These are phyloP conservation scores for Volvariella volvacea DNA, from an alignment of 1,284 basidiomycete genomes.

Conservation along the genomic window DNA sequence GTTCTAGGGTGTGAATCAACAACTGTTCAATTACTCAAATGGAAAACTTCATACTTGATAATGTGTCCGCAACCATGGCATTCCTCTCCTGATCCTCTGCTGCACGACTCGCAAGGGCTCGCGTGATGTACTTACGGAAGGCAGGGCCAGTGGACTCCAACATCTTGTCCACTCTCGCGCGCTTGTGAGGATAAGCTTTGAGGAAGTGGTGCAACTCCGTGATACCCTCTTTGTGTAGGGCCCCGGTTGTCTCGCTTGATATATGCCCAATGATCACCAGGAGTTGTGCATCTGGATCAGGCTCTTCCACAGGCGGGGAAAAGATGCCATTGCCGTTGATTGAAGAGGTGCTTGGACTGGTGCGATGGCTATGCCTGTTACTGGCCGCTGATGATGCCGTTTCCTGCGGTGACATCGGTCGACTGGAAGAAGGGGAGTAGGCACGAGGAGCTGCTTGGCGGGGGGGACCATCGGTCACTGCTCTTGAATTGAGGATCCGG, in stretches of 20 bases:
- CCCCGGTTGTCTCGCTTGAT: conserved; percentile 80
- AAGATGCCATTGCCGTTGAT: conserved; percentile 36
- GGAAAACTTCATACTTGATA: conserved; percentile 54
- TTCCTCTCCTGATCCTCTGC: conserved; percentile 79
- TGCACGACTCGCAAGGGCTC: conserved; percentile 75
- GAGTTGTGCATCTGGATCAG: conserved; percentile 74
- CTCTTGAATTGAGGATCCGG: conserved; percentile 70
- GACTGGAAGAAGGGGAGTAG: conserved; percentile 51
- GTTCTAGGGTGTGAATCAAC: conserved; percentile 32
- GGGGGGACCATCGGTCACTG: conserved; percentile 34
- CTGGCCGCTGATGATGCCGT: conserved; percentile 49
- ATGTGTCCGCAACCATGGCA: conserved; percentile 68
- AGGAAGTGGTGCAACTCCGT: conserved; percentile 95
- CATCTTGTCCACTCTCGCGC: conserved; percentile 78
- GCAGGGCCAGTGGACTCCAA: conserved; percentile 77
- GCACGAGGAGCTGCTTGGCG: conserved; percentile 36
- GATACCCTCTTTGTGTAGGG: conserved; percentile 84
- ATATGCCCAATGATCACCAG: conserved; percentile 86
- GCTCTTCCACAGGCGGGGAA: conserved; percentile 56
- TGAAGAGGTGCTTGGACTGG: conserved; percentile 62
- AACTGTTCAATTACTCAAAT: conserved; percentile 7
- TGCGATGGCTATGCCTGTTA: conserved; percentile 49
- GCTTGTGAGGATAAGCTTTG: conserved; percentile 87
- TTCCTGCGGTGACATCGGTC: conserved; percentile 58
- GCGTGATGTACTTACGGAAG: conserved; percentile 80